Base-by-base conservation (phyloP, 1,284 basidiomycete species). In the Schizophyllum amplum region DNA sequence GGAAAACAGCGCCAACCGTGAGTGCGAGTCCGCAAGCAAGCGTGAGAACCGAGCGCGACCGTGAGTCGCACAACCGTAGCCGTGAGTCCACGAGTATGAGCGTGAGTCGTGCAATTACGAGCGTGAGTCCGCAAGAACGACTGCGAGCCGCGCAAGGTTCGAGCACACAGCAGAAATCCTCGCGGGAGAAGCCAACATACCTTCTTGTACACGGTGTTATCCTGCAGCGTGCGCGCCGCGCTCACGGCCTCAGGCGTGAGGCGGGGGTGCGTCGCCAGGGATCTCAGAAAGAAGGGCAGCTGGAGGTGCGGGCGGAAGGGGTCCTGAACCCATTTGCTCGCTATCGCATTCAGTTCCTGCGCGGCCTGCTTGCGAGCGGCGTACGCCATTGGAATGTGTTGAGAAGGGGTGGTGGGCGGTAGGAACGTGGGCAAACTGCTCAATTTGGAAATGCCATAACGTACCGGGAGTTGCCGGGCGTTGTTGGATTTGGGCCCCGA, bases 301-400 rank as follows among this genome's bases (percentile, higher is more conserved):
- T 90, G 88, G 4, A 90, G 65, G 62, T 87, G 84, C 0, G 86
- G 86, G 2, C 87, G 76, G 66, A 90, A 86, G 1, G 86, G 86
- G 63, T 90, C 88, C 24, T 69, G 71, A 6, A 80, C 77, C 86
- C 87, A 90, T 52, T 70, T 64, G 47, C 23, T 47, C 21, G 62
- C 59, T 11, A 62, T 61, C 25, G 56, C 46, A 6, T 59, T 55
- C 57, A 62, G 55, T 47, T 62, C 59, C 46, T 46, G 26, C 9
- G 58, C 33, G 17, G 33, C 33, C 33, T 42, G 33, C 33, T 42
- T 42, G 33, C 33, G 33, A 42, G 33, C 33, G 33, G 33, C 33
- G 33, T 42, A 42, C 33, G 33, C 33, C 33, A 42, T 42, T 42
- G 33, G 33, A 13, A 9, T 9, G 33, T 42, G 33, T 17, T 9